Base-by-base conservation (phyloP, 2,329 filamentous ascomycete species). In the Penicillium sp. region DNA sequence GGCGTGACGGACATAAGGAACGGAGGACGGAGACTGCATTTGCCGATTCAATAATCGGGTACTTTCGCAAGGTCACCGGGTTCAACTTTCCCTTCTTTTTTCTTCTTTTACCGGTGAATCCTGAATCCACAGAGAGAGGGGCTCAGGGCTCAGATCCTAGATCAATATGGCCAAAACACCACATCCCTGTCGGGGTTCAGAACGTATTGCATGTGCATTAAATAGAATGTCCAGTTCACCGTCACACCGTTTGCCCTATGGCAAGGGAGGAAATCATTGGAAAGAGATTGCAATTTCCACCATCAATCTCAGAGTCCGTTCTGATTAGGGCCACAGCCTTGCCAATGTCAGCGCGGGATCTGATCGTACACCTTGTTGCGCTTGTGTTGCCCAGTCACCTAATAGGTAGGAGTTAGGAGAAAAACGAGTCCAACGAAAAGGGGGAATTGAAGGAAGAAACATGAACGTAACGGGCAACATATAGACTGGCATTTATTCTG, bases 261-360 rank as follows among this genome's bases (percentile, higher is more conserved):
- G 16, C 26, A 29, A 31, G 44, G 24, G 43, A 45, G 2, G 6
- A 4, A 24, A 14, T 26, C 2, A 45, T 4, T 46, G 14, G 24
- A 27, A 26, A n/a, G 43, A 14, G 8, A 50, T 50, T 50, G 48
- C 19, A 42, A 50, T 45, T 27, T 35, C 13, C 39, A 45, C 39
- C 16, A 53, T 13, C 21, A 29, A 48, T 45, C 52, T 57, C 31
- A 54, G 54, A 55, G 42, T 50, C 42, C 39, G 58, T 58, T 60
- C 49, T 55, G 54, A 50, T 57, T 60, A 54, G 58, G 58, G 52
- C 58, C 52, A 42, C 39, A 42, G 58, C 55, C 37, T 46, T 57
- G 44, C 21, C 50, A 58, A 52, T 55, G 44, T 49, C 53, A 45
- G 42, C 49, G 33, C 21, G 49, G 44, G 48, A 60, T 55, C 46